A percentile compares a stretch with the other conserved stretches of the same genome.
Evolutionary conservation across 208 protist genomes (phyloP).

Genomic region (Acanthamoeba polyphaga): DNA sequence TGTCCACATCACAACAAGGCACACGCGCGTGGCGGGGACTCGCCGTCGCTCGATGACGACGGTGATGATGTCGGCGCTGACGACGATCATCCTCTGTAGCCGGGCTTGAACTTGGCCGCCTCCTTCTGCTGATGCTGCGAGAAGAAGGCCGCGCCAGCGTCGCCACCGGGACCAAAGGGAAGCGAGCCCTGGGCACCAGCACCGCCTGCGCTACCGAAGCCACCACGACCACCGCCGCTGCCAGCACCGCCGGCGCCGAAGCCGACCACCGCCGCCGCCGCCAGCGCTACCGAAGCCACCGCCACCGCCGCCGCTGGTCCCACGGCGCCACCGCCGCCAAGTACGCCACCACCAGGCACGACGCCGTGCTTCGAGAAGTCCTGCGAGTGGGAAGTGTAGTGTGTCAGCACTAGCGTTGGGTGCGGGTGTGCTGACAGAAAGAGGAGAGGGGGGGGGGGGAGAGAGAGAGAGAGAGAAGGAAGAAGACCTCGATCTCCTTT

Average conservation of each 20-base stretch:
- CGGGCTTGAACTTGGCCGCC: slow-evolving; percentile 75
- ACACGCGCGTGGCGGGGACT: not conserved
- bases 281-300: slow-evolving; percentile 46
- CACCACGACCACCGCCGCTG: not conserved
- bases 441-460: not conserved
- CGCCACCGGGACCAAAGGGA: slow-evolving; percentile 52
- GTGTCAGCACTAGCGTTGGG: not conserved
- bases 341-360: not conserved
- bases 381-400: not conserved
- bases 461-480: not conserved
- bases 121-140: slow-evolving; percentile 74
- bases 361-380: slow-evolving; percentile 67
- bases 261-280: slow-evolving; percentile 11
- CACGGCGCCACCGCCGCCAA: not conserved
- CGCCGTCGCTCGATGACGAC: not conserved
- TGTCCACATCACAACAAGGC: not conserved
- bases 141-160: slow-evolving; percentile 72
- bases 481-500: slow-evolving; percentile 60
- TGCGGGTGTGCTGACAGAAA: not conserved
- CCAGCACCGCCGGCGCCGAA: not conserved
- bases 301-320: slow-evolving; percentile 13
- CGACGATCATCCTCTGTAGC: slow-evolving; percentile 18
- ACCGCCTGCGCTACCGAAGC: not conserved
- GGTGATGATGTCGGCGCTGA: not conserved
- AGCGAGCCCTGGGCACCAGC: not conserved